phyloP scores from a whole-genome alignment of 768 basidiomycete species.

The Mycena olivaceomarginata region DNA sequence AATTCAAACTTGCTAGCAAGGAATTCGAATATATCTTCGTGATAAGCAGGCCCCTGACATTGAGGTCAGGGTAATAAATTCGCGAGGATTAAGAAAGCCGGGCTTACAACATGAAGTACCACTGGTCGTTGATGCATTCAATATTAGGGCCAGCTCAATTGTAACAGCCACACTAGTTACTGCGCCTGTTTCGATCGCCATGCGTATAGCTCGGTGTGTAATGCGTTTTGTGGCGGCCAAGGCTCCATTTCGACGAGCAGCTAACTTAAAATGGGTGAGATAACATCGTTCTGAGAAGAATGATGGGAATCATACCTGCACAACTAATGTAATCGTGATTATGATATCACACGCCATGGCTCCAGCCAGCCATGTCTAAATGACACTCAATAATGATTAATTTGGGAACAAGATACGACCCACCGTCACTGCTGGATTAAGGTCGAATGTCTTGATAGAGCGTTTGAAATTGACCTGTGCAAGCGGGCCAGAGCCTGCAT shows the following conservation, averaged over 20 bases:
- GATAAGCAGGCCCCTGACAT: constrained; percentile 21
- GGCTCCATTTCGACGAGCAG: constrained; percentile 13
- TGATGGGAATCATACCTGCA: constrained; percentile 14
- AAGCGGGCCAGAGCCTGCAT: constrained; percentile 13
- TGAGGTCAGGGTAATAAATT: neutral
- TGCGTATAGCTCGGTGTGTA: constrained; percentile 17
- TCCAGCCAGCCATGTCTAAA: constrained; percentile 23
- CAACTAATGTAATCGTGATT: constrained; percentile 17
- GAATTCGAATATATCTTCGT: constrained; percentile 25
- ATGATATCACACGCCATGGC: constrained; percentile 17
- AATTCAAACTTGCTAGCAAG: constrained; percentile 17
- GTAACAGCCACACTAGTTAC: constrained; percentile 10
- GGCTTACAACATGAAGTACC: constrained; percentile 26
- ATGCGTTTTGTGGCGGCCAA: constrained; percentile 13
- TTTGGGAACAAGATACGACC: constrained; percentile 3
- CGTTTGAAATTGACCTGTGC: constrained; percentile 16
- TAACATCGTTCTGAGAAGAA: constrained; percentile 13
- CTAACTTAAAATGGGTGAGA: constrained; percentile 12
- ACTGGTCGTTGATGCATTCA: constrained; percentile 14
- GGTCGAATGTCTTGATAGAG: constrained; percentile 19
- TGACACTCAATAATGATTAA: neutral
- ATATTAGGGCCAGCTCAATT: constrained; percentile 19
- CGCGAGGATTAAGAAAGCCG: neutral
- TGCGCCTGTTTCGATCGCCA: constrained; percentile 25
- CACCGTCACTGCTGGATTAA: constrained; percentile 14